These are phyloP conservation scores for Calonectria henricotiae DNA, from an alignment of 2,329 filamentous ascomycete species.

Conservation along the genomic window DNA sequence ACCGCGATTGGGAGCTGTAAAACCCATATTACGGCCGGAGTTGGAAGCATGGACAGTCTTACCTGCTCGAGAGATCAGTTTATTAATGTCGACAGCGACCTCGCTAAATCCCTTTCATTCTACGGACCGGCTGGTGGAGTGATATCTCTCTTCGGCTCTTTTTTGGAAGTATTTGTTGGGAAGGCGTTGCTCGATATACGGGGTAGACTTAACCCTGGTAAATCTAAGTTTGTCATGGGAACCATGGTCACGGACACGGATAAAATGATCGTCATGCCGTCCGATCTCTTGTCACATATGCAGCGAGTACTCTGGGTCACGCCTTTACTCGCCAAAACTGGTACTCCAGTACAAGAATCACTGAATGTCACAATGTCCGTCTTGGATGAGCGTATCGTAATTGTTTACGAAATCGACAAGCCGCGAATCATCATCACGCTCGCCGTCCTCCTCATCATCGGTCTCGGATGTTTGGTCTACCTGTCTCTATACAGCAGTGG, in stretches of 20 bases:
- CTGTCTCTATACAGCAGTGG: neutral
- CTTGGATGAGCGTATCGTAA: neutral
- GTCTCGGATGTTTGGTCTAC: slow-evolving; percentile 6
- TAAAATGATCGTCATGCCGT: neutral
- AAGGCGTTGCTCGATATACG: neutral
- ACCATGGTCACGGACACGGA: neutral
- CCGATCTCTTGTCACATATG: neutral
- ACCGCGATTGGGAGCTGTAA: slow-evolving; percentile 4
- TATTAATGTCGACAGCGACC: neutral
- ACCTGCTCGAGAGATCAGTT: neutral
- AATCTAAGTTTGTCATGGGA: neutral
- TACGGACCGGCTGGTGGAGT: slow-evolving; percentile 9
- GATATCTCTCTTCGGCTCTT: neutral
- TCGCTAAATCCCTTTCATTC: neutral
- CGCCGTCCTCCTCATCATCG: neutral
- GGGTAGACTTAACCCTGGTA: neutral
- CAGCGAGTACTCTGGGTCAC: slow-evolving; percentile 5
- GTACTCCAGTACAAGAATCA: neutral
- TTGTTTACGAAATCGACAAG: neutral
- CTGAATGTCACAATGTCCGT: slow-evolving; percentile 4
- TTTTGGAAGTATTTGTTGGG: neutral
- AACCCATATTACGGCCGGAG: neutral
- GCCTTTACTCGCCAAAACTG: slow-evolving; percentile 1
- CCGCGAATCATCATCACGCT: neutral
- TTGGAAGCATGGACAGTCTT: neutral